phyloP scores from a whole-genome alignment of 139 green algal species.

The Pedinophyceae sp. region DNA sequence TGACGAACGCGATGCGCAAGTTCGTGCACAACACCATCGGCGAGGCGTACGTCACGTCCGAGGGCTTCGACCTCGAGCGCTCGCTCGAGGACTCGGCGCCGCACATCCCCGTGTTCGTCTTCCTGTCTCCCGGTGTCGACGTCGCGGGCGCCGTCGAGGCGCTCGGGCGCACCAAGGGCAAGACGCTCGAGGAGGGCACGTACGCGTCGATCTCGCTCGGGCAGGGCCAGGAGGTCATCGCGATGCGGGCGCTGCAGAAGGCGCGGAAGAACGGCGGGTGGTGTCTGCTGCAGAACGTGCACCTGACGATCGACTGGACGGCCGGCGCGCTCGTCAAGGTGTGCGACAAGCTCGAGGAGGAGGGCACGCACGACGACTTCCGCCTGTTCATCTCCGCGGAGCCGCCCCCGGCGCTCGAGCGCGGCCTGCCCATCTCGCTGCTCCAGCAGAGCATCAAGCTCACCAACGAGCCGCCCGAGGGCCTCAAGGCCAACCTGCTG shows the following conservation, averaged over 20 bases:
- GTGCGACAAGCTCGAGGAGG: conserved; percentile 64
- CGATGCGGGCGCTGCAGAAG: conserved; percentile 60
- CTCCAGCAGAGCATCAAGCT: conserved; percentile 85
- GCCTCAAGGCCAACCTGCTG: conserved; percentile 57
- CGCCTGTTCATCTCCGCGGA: conserved; percentile 80
- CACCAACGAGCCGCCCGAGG: conserved; percentile 81
- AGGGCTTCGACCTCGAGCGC: conserved; percentile 64
- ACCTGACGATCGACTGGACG: conserved; percentile 77
- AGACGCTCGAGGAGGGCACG: conserved; percentile 43
- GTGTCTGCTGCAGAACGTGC: conserved; percentile 85
- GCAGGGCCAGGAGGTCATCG: conserved; percentile 55
- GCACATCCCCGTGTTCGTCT: conserved; percentile 71
- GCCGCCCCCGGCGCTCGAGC: conserved; percentile 64
- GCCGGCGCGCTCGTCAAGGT: conserved; percentile 55
- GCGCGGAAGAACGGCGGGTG: conserved; percentile 73
- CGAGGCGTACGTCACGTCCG: conserved; percentile 29
- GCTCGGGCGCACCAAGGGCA: conserved; percentile 53
- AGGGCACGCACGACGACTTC: conserved; percentile 67
- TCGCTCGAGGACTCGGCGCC: conserved; percentile 40
- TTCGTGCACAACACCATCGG: conserved; percentile 70
- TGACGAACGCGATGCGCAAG: conserved; percentile 57
- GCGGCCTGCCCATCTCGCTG: conserved; percentile 60
- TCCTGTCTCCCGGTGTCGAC: conserved; percentile 64
- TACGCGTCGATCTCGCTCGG: conserved; percentile 49
- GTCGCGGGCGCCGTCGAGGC: conserved; percentile 46